Conservation (phyloP, 345 rosid genomes). For the Rubroshorea leprosula region DNA sequence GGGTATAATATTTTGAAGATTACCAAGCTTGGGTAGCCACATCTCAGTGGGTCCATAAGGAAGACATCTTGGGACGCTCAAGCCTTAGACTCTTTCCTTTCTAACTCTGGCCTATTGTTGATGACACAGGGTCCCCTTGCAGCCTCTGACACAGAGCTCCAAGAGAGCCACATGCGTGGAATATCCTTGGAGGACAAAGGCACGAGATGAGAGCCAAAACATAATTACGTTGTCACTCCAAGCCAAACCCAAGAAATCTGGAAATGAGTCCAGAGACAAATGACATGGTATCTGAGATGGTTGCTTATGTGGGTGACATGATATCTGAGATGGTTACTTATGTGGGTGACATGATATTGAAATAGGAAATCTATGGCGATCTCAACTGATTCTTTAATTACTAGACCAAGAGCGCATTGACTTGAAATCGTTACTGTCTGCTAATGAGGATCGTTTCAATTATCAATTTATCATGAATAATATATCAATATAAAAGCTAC, state of each 20-base stretch:
- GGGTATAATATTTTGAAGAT: background rate
- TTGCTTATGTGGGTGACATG: no score
- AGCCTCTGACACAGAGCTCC: slow-evolving; percentile 15
- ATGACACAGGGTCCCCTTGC: slow-evolving; percentile 13
- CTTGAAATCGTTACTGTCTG: background rate
- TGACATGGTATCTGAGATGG: no score
- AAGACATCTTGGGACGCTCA: background rate
- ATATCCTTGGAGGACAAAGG: slow-evolving; percentile 4
- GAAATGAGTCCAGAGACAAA: no score
- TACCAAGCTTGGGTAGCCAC: background rate
- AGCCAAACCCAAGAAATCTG: no score
- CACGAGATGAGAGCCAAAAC: no score
- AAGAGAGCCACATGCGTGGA: background rate
- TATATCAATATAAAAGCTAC: no score
- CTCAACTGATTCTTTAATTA: background rate
- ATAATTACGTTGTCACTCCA: no score
- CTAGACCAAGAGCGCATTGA: background rate
- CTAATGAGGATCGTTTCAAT: background rate
- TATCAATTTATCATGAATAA: no score
- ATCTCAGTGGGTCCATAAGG: background rate
- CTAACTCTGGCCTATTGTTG: slow-evolving; percentile 8
- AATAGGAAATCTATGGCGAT: background rate
- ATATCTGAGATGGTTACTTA: no score
- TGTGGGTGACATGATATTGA: no score
- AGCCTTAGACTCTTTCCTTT: slow-evolving; percentile 16